Evolutionary conservation across 1,139 yeast genomes (phyloP), one percentile per base, ranked within the genome.

Genomic region (Scheffersomyces parashehatae): DNA sequence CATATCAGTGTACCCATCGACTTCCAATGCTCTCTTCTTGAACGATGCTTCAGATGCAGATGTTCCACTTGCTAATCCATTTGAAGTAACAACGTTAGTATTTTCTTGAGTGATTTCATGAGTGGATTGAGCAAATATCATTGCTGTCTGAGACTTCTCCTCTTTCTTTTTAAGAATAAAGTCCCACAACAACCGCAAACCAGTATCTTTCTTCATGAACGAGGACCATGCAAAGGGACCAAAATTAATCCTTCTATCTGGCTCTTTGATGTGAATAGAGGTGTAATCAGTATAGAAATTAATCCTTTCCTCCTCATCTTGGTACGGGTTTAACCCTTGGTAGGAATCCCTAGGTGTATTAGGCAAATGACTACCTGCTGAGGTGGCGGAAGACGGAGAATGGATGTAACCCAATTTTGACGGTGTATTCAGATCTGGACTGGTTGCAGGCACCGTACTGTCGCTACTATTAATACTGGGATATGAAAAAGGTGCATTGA

Each of bases 221-320:
- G 79, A 65, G 1, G 74, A 55, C 80, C 81, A 77, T 0, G 79
- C 58, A 42, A 76, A 66, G 0, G 81, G 81, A 0, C 81, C 81
- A 55, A 69, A 70, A 41, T 71, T 72, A 28, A 70, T 60, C 37
- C 75, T 58, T 38, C 76, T 56, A 33, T 47, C 45, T 2, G 67
- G 60, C 39, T 64, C 70, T 34, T 68, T 65, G 5, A 65, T 55
- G 46, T 69, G 67, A 29, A 77, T 58, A 0, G 81, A 67, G 9
- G 69, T 55, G 46, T 68, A 73, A 2, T 70, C 70, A 20, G 66
- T 73, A 52, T 64, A 73, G 44, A 77, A 73, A 46, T 73, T 68
- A 36, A 76, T 67, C 0, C 63, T 57, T 37, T 65, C 69, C 6
- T 55, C 47, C 2, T 50, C 54, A 32, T 52, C 50, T 15, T 49